phyloP scores from a whole-genome alignment of 805 yeast species.

The Metschnikowia cerradonensis region DNA sequence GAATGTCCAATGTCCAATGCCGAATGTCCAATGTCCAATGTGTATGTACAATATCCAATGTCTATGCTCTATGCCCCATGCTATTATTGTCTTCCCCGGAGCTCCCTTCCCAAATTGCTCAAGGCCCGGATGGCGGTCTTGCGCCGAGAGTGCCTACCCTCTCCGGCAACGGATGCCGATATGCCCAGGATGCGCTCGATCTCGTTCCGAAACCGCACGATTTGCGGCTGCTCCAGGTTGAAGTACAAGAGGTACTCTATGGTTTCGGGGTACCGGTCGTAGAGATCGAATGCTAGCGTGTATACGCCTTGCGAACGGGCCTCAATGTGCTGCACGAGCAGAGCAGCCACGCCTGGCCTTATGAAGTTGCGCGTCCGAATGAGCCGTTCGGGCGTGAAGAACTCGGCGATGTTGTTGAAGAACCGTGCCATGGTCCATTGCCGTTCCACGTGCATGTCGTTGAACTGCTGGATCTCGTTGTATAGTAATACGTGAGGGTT shows the following conservation, averaged over 20 bases:
- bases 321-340: slow-evolving; percentile 18
- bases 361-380: slow-evolving; percentile 23
- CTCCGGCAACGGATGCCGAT: slow-evolving; percentile 10
- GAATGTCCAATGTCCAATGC: no score
- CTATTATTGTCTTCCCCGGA: neutral
- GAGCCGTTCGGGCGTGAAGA: slow-evolving; percentile 30
- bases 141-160: slow-evolving; percentile 21
- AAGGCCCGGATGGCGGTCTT: slow-evolving; percentile 24
- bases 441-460: slow-evolving; percentile 4
- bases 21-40: no score
- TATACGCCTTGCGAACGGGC: slow-evolving; percentile 16
- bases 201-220: slow-evolving; percentile 20
- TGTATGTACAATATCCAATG: neutral
- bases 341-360: slow-evolving; percentile 16
- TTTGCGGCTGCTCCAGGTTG: slow-evolving; percentile 18
- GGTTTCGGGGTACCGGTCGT: slow-evolving; percentile 33
- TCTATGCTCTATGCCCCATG: neutral
- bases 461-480: slow-evolving; percentile 18
- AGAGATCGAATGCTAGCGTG: slow-evolving; percentile 23
- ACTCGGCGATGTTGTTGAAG: slow-evolving; percentile 23
- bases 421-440: slow-evolving; percentile 13
- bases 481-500: slow-evolving; percentile 14
- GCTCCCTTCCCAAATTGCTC: slow-evolving; percentile 7
- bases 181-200: slow-evolving; percentile 19
- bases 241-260: slow-evolving; percentile 27